Evolutionary conservation across 2,329 filamentous ascomycete species (phyloP).

Genomic region (Thermoascus crustaceus): DNA sequence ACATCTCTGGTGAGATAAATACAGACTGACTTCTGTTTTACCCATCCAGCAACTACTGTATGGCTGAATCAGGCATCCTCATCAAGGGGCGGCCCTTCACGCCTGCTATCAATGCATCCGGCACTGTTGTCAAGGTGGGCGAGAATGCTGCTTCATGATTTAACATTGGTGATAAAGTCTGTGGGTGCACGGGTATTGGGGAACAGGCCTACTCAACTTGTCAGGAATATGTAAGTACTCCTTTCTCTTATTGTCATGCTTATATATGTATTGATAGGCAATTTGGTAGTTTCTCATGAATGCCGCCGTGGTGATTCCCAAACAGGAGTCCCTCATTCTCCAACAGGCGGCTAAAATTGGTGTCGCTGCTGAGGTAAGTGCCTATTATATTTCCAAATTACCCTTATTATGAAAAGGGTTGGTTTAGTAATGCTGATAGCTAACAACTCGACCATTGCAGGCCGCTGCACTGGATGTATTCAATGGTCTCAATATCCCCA

Average conservation of each 20-base stretch:
- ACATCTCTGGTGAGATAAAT: neutral
- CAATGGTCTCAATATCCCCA: constrained; percentile 13
- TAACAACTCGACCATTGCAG: too few species aligned
- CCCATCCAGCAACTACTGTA: too few species aligned
- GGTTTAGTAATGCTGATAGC: too few species aligned
- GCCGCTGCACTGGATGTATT: constrained; percentile 18
- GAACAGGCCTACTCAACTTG: constrained; percentile 14
- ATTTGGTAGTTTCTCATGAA: constrained; percentile 26
- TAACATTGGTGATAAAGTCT: constrained; percentile 23
- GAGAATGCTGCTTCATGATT: constrained; percentile 19
- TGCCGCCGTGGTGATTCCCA: constrained; percentile 19
- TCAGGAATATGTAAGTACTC: constrained; percentile 18
- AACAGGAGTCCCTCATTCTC: constrained; percentile 20
- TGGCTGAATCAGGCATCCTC: constrained; percentile 18
- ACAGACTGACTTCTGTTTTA: constrained; percentile 21
- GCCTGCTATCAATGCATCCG: constrained; percentile 21
- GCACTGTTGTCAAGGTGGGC: constrained; percentile 22
- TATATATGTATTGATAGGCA: too few species aligned
- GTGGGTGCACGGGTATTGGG: constrained; percentile 24
- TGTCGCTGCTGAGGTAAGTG: constrained; percentile 14
- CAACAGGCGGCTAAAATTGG: constrained; percentile 22
- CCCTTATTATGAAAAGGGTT: constrained; percentile 5
- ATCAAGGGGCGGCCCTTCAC: constrained; percentile 23
- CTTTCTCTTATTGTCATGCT: constrained; percentile 1
- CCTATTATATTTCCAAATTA: too few species aligned